Conservation (phyloP, 2,329 filamentous ascomycete species). For the Lasiodiplodia sp. region DNA sequence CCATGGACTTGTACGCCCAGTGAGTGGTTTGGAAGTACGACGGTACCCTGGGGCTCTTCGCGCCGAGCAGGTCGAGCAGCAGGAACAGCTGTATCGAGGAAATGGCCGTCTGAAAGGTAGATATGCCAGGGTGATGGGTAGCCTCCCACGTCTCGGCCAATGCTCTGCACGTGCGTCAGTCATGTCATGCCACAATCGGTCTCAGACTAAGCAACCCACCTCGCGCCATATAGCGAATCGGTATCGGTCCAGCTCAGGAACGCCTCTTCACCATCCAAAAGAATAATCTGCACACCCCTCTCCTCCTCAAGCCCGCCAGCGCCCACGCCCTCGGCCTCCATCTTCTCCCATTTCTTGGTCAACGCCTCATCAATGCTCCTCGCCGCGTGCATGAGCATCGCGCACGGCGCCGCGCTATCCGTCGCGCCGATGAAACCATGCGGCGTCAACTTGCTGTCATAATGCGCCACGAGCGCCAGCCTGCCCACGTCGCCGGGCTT, state of each 20-base stretch:
- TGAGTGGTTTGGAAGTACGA: slow-evolving; percentile 91
- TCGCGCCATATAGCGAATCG: slow-evolving; percentile 88
- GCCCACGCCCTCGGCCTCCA: slow-evolving; percentile 66
- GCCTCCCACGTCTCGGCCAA: slow-evolving; percentile 84
- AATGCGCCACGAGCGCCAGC: slow-evolving; percentile 90
- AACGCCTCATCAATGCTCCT: slow-evolving; percentile 80
- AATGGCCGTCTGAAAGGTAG: slow-evolving; percentile 77
- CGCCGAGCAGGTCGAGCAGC: slow-evolving; percentile 87
- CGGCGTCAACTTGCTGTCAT: slow-evolving; percentile 83
- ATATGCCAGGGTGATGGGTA: slow-evolving; percentile 71
- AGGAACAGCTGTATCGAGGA: slow-evolving; percentile 86
- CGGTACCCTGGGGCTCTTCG: slow-evolving; percentile 71
- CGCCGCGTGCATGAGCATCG: slow-evolving; percentile 88
- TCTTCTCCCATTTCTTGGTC: slow-evolving; percentile 80
- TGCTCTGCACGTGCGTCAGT: slow-evolving; percentile 50
- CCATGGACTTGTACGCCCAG: slow-evolving; percentile 87
- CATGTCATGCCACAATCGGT: background rate
- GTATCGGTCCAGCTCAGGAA: slow-evolving; percentile 79
- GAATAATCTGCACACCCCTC: slow-evolving; percentile 84
- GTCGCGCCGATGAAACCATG: slow-evolving; percentile 91
- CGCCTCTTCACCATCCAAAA: slow-evolving; percentile 94
- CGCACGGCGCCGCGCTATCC: slow-evolving; percentile 93
- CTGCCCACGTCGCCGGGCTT: slow-evolving; percentile 76
- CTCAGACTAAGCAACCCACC: slow-evolving; percentile 57
- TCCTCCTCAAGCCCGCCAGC: slow-evolving; percentile 65